Evolutionary conservation across 306 rosid species (phyloP).

Genomic region (Cicer chorassanicum): DNA sequence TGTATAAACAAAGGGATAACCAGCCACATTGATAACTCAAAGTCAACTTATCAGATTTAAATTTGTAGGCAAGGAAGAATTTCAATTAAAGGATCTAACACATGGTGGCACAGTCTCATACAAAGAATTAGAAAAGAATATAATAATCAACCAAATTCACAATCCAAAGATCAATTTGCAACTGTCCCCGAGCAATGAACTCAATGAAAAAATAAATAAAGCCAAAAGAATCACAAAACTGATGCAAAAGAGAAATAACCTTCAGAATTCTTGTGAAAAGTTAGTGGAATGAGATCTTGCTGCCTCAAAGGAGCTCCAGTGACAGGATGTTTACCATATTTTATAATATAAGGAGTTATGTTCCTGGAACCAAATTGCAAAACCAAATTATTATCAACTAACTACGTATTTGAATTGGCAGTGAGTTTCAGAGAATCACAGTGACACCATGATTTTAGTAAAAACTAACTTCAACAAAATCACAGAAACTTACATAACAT

Average conservation of each 20-base stretch:
- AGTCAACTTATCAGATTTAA: not conserved
- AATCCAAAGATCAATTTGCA: constrained; percentile 3
- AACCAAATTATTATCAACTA: constrained; percentile 14
- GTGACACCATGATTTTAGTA: not conserved
- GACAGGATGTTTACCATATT: constrained; percentile 89
- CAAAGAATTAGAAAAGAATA: not conserved
- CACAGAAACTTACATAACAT: not conserved
- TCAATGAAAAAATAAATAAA: not conserved
- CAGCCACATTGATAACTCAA: not conserved
- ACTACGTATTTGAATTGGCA: not conserved
- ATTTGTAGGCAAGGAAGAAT: not conserved
- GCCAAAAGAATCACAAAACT: not conserved
- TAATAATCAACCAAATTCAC: not conserved
- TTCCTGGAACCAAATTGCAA: constrained; percentile 59
- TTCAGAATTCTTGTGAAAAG: constrained; percentile 89
- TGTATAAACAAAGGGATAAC: not conserved
- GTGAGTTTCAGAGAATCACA: not conserved
- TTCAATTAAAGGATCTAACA: not conserved
- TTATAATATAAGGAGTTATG: constrained; percentile 77
- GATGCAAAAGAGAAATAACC: constrained; percentile 51
- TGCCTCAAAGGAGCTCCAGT: constrained; percentile 77
- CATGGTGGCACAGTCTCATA: not conserved
- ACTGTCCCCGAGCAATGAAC: constrained; percentile 8
- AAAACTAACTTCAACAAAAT: not conserved
- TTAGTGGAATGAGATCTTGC: constrained; percentile 79